Evolutionary conservation across 2,329 filamentous ascomycete genomes (phyloP).

Genomic region (Pseudocercospora macadamiae): DNA sequence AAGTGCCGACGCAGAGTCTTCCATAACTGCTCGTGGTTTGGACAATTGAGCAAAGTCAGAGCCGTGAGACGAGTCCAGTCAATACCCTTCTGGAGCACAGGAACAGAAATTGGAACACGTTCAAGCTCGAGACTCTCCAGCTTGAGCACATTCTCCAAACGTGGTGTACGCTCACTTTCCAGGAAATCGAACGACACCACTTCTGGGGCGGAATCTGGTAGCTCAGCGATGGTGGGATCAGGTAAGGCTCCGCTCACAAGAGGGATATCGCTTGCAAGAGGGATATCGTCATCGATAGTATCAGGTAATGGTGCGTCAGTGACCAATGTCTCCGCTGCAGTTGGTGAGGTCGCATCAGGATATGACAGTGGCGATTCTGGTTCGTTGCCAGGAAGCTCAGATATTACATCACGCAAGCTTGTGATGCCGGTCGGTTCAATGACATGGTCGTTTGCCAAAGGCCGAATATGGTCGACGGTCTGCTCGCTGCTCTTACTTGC

Average conservation of each 20-base stretch:
- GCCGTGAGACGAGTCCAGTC: constrained; percentile 75
- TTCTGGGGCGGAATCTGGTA: background rate
- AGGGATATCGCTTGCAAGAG: background rate
- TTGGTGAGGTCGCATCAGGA: constrained; percentile 1
- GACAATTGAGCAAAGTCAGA: constrained; percentile 74
- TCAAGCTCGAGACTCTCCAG: constrained; percentile 77
- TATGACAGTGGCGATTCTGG: constrained; percentile 14
- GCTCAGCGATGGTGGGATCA: background rate
- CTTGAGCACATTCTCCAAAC: constrained; percentile 61
- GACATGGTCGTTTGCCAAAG: background rate
- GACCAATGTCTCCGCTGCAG: background rate
- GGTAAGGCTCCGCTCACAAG: background rate
- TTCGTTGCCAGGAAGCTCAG: constrained; percentile 11
- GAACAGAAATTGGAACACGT: constrained; percentile 71
- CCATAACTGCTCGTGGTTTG: constrained; percentile 75
- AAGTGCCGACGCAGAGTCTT: constrained; percentile 65
- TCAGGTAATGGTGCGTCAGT: background rate
- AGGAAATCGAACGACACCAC: constrained; percentile 16
- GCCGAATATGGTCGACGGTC: background rate
- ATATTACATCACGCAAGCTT: constrained; percentile 20
- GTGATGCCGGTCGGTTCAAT: constrained; percentile 18
- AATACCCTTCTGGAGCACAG: constrained; percentile 69
- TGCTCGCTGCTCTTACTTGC: constrained; percentile 12
- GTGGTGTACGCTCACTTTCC: constrained; percentile 37
- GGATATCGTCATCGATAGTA: background rate